These are phyloP conservation scores for Colletotrichum gigasporum DNA, from an alignment of 2,329 filamentous ascomycete genomes.

Conservation along the genomic window DNA sequence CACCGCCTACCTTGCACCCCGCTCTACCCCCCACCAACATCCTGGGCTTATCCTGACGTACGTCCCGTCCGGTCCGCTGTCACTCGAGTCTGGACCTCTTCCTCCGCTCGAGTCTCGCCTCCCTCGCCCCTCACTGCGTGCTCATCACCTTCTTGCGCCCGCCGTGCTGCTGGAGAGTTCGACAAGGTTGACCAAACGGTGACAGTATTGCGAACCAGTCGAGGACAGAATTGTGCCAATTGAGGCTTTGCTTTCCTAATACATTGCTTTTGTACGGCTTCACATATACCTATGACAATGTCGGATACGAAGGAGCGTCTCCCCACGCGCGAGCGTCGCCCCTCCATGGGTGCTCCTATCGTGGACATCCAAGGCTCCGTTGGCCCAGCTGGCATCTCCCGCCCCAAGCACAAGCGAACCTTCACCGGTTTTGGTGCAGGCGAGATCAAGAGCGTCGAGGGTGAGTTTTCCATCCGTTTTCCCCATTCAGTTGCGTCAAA, in stretches of 20 bases:
- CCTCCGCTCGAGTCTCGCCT: not conserved
- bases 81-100: conserved; percentile 22
- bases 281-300: conserved; percentile 37
- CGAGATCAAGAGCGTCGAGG: conserved; percentile 95
- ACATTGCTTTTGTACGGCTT: conserved; percentile 19
- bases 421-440: conserved; percentile 89
- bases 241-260: not conserved
- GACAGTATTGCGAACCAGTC: not conserved
- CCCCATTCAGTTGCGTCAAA: conserved; percentile 1
- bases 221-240: not conserved
- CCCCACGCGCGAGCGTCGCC: conserved; percentile 77
- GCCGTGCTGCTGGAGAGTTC: not conserved
- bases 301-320: conserved; percentile 44
- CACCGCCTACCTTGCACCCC: conserved; percentile 21
- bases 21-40: conserved; percentile 26
- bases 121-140: not conserved
- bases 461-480: conserved; percentile 53
- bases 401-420: conserved; percentile 98
- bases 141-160: not conserved
- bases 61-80: conserved; percentile 18
- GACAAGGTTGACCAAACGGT: not conserved
- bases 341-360: conserved; percentile 84
- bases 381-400: conserved; percentile 82
- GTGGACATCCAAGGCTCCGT: conserved; percentile 87
- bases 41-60: conserved; percentile 23